These are phyloP conservation scores for Leptosphaerulina australis DNA, from an alignment of 2,329 filamentous ascomycete genomes.

Conservation along the genomic window DNA sequence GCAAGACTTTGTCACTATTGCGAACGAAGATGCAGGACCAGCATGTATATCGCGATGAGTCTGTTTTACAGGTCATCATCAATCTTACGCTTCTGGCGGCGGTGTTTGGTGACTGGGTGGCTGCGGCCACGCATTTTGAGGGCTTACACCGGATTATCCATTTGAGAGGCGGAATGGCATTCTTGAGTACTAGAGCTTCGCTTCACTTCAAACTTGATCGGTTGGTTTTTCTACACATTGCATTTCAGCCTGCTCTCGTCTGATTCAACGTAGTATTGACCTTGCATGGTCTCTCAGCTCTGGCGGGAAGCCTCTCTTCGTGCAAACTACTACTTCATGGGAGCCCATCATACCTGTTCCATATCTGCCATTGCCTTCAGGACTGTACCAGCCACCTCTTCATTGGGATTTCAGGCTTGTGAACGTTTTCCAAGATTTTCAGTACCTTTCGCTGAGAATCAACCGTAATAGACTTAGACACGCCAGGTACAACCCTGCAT, in stretches of 20 bases:
- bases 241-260: too few relatives aligned
- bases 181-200: constrained; percentile 11
- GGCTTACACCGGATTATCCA: constrained; percentile 22
- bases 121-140: constrained; percentile 19
- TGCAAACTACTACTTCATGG: constrained; percentile 12
- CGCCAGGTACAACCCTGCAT: not conserved
- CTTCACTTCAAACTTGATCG: constrained; percentile 28
- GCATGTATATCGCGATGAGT: constrained; percentile 16
- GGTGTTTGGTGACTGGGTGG: constrained; percentile 19
- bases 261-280: too few relatives aligned
- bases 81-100: constrained; percentile 20
- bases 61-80: constrained; percentile 20
- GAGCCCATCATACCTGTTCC: not conserved
- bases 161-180: constrained; percentile 16
- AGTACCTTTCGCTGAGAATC: constrained; percentile 12
- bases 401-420: constrained; percentile 14
- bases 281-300: constrained; percentile 21
- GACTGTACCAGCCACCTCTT: constrained; percentile 5
- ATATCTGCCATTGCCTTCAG: not conserved
- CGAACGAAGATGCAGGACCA: constrained; percentile 12
- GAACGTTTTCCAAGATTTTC: constrained; percentile 19
- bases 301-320: constrained; percentile 19
- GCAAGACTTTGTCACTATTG: constrained; percentile 16
- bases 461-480: constrained; percentile 13
- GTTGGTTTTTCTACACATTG: too few relatives aligned